These are phyloP conservation scores for Diaporthe sp. DNA, from an alignment of 2,329 filamentous ascomycete genomes.

Conservation along the genomic window DNA sequence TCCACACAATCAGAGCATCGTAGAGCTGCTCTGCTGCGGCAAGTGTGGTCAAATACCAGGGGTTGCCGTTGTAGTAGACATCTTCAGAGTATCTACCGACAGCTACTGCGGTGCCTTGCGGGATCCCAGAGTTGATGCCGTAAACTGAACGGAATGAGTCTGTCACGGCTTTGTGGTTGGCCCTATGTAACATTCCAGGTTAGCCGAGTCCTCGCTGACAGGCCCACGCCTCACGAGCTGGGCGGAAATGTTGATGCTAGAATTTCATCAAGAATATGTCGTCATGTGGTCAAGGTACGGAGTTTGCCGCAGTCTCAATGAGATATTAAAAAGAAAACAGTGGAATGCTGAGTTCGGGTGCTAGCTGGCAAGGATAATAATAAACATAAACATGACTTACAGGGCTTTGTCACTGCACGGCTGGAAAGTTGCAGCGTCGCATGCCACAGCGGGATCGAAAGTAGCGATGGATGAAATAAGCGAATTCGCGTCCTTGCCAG, in stretches of 20 bases:
- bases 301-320: neutral
- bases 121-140: constrained; percentile 74
- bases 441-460: constrained; percentile 76
- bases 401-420: constrained; percentile 79
- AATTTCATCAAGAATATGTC: neutral
- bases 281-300: neutral
- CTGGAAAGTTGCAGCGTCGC: constrained; percentile 80
- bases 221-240: neutral
- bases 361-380: too few species aligned
- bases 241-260: neutral
- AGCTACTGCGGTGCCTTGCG: constrained; percentile 69
- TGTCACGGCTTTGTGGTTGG: constrained; percentile 81
- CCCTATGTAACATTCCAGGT: constrained; percentile 41
- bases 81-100: constrained; percentile 80
- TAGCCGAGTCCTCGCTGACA: neutral
- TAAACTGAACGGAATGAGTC: constrained; percentile 82
- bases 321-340: neutral
- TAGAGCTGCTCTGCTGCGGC: constrained; percentile 86
- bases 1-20: constrained; percentile 80
- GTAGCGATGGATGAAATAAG: constrained; percentile 75
- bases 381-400: neutral
- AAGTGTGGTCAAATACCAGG: constrained; percentile 83
- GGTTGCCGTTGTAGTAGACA: constrained; percentile 81
- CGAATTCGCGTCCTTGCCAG: constrained; percentile 79
- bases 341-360: neutral